Percentiles rank a stretch among this genome's conserved stretches.
These are phyloP conservation scores for Fusarium aywerte DNA, from an alignment of 2,329 filamentous ascomycete genomes.

Conservation along the genomic window DNA sequence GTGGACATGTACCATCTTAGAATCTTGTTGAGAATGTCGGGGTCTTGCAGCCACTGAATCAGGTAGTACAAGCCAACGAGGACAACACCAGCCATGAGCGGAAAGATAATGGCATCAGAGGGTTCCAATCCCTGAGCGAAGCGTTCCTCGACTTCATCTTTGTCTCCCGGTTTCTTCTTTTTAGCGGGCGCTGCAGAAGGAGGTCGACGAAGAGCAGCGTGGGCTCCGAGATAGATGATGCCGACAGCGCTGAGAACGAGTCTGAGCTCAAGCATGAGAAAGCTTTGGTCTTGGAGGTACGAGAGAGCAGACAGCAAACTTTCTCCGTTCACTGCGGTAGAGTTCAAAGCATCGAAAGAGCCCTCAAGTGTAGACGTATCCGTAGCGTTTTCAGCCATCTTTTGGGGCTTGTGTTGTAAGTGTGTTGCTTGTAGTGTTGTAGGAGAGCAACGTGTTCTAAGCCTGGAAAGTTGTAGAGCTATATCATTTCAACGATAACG, in stretches of 20 bases:
- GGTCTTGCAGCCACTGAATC: conserved; percentile 88
- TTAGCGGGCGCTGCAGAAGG: conserved; percentile 76
- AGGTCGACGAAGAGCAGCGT: conserved; percentile 86
- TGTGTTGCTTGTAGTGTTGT: conserved; percentile 2
- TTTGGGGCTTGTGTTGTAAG: conserved; percentile 1
- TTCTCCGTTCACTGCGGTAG: conserved; percentile 43
- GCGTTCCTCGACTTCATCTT: conserved; percentile 62
- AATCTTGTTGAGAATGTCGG: conserved; percentile 82
- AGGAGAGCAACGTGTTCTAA: conserved; percentile 41
- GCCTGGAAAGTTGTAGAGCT: not conserved
- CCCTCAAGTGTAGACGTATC: conserved; percentile 19
- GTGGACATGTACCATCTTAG: conserved; percentile 85
- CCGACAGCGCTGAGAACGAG: conserved; percentile 75
- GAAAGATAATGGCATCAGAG: conserved; percentile 86
- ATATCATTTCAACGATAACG: conserved; percentile 2
- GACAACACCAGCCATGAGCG: conserved; percentile 77
- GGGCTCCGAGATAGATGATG: conserved; percentile 85
- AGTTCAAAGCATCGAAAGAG: conserved; percentile 47
- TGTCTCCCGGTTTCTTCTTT: conserved; percentile 56
- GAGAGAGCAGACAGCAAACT: conserved; percentile 44
- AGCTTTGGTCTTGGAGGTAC: conserved; percentile 52
- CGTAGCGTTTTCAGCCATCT: conserved; percentile 46
- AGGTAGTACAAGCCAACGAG: conserved; percentile 85
- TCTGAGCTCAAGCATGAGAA: conserved; percentile 59
- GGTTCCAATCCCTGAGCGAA: conserved; percentile 65